Conservation (phyloP, 2,329 filamentous ascomycete genomes). For the Neofusicoccum laricinum region DNA sequence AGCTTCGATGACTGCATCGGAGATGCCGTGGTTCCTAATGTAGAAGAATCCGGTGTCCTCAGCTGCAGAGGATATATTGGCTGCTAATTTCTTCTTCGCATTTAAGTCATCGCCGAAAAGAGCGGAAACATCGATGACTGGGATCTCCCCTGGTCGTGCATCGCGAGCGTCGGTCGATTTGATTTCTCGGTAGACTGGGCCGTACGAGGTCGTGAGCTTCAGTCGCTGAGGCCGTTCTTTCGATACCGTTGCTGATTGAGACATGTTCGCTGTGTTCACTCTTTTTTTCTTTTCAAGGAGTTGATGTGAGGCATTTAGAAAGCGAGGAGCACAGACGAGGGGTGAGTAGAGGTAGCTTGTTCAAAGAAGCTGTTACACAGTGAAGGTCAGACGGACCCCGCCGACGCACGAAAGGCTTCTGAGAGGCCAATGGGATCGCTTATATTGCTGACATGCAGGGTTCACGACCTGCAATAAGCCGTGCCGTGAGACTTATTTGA, state of each 20-base stretch:
- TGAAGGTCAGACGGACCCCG: not conserved
- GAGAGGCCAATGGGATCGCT: not conserved
- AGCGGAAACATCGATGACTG: constrained; percentile 30
- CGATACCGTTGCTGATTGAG: not conserved
- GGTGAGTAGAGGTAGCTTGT: not conserved
- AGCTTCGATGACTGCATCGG: constrained; percentile 33
- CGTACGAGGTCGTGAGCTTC: not conserved
- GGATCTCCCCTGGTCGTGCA: constrained; percentile 35
- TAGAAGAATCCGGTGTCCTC: constrained; percentile 20
- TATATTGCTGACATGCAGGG: not conserved
- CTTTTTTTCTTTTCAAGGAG: too few relatives aligned
- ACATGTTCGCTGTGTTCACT: not conserved
- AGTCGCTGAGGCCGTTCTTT: not conserved
- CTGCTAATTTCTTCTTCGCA: constrained; percentile 39
- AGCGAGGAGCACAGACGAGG: not conserved
- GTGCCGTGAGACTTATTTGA: not conserved
- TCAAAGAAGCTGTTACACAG: not conserved
- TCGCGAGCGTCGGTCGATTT: not conserved
- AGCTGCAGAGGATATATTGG: constrained; percentile 12
- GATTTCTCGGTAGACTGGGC: not conserved
- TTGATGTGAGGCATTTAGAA: too few relatives aligned
- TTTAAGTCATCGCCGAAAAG: constrained; percentile 36
- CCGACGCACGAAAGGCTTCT: not conserved
- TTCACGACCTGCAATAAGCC: not conserved
- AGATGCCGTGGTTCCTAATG: constrained; percentile 30